Evolutionary conservation across 495 filamentous ascomycete genomes (phyloP), one percentile per base, ranked within the genome.

Genomic region (Neurospora sp.): DNA sequence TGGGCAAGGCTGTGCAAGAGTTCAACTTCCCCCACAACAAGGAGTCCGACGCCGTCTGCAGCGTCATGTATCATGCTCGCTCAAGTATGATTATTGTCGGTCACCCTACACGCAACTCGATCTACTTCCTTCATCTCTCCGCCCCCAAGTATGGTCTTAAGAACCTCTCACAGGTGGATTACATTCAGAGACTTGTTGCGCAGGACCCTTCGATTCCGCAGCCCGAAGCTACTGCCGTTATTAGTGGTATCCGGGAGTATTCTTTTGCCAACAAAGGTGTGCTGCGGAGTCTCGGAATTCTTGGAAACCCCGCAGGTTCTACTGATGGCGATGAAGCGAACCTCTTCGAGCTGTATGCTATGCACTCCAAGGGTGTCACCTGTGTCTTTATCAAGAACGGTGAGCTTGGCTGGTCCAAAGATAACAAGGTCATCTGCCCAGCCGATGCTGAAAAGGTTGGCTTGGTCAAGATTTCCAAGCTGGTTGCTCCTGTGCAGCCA

Each of bases 31-130:
- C 96, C 7, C 96, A 99, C 78, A 91, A 92, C 82, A 97, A 95
- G 75, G 96, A 99, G 81, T 94, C 93, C 12, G 96, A 99, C 83
- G 93, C 94, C 22, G 93, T 97, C 72, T 98, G 96, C 84, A 98
- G 94, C 77, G 91, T 99, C 75, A 89, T 92, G 74, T 99, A 97
- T 77, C 94, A 98, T 80, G 89, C 96, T 18, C 82, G 87, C 48
- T 93, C 94, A 22, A 93, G 94, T 41, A 97, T 98, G 83, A 91
- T 99, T 75, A 89, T 94, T 70, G 90, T 99, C 72, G 96, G 96
- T 35, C 97, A 99, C 78, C 96, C 96, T 31, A 97, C 94, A 5
- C 91, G 95, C 71, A 99, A 99, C 81, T 96, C 93, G 3, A 92
- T 99, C 77, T 99, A 97, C 85, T 96, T 98, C 82, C 88, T 98